Base-by-base conservation (phyloP, 2,329 filamentous ascomycete species). In the Cryphonectria nitschkei region DNA sequence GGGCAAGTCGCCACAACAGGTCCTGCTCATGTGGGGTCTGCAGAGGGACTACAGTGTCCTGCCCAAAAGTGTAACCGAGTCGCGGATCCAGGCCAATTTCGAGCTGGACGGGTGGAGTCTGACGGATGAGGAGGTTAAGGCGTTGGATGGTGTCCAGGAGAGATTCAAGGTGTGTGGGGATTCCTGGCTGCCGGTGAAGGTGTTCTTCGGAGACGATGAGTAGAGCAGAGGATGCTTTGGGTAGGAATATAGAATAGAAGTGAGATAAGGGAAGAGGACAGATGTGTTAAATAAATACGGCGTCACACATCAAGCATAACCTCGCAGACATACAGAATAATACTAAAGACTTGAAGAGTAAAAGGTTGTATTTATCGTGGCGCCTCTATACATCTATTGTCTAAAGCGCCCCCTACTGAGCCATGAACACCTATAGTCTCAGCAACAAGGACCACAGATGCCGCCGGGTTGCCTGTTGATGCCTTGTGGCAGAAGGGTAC, bases 111-210 rank as follows among this genome's bases (percentile, higher is more conserved):
- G 91, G 68, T 95, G 90, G 89, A 84, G 88, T 71, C 82, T 97
- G 80, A 90, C 87, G 3, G 86, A 87, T 3, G 92, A 93, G 63
- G 93, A 97, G 83, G 80, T 95, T 66, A 85, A 87, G 76, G 84
- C 87, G 80, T 84, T 97, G 65, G 89, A 89, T 77, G n/a, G 82
- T 76, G 86, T 95, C 68, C 85, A 87, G 77, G 91, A 93, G 73
- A 88, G 93, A 66, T 95, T 95, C 86, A 97, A 94, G 88, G 90
- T 94, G 73, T 96, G 92, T 78, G 87, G 86, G 50, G 93, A 95
- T 78, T 81, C 78, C 39, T 95, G 92, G 90, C 78, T 93, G 77
- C 93, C 92, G 0, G 81, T 92, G 72, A 91, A 90, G 85, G 92
- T 95, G 50, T 96, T 96, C 86, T 93, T 93, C 78, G 92, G 92